These are phyloP conservation scores for Pichia sp. DNA, from an alignment of 1,139 yeast species.

Conservation along the genomic window DNA sequence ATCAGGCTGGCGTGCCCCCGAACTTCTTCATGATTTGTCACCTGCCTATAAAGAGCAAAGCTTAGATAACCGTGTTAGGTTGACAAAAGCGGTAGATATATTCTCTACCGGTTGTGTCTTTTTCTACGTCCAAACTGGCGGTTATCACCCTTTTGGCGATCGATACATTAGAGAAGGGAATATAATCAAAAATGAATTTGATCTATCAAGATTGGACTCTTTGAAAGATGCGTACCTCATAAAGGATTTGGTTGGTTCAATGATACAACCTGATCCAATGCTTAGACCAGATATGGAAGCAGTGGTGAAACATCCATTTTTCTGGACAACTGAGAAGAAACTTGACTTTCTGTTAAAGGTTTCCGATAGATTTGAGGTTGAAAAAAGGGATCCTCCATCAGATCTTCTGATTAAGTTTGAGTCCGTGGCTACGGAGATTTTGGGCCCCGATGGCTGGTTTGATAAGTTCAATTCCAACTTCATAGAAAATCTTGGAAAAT, in stretches of 20 bases:
- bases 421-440: conserved; percentile 40
- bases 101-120: conserved; percentile 94
- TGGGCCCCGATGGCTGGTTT: conserved; percentile 74
- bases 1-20: conserved; percentile 98
- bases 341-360: conserved; percentile 78
- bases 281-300: conserved; percentile 64
- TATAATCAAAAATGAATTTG: conserved; percentile 66
- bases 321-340: conserved; percentile 74
- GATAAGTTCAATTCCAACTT: conserved; percentile 60
- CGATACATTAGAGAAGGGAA: conserved; percentile 82
- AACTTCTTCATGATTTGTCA: conserved; percentile 43
- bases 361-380: conserved; percentile 87
- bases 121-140: conserved; percentile 75
- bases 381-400: conserved; percentile 82
- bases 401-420: conserved; percentile 57
- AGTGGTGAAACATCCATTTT: conserved; percentile 77
- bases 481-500: conserved; percentile 79
- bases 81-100: conserved; percentile 89
- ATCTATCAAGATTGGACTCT: conserved; percentile 38
- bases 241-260: conserved; percentile 57
- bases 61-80: conserved; percentile 47
- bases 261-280: conserved; percentile 66
- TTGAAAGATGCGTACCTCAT: conserved; percentile 56
- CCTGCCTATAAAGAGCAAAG: conserved; percentile 23
- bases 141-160: conserved; percentile 94